Percentiles rank a stretch among this genome's conserved stretches.
Conservation (phyloP, 352 stramenopile genomes). For the Phytophthora pluvialis region DNA sequence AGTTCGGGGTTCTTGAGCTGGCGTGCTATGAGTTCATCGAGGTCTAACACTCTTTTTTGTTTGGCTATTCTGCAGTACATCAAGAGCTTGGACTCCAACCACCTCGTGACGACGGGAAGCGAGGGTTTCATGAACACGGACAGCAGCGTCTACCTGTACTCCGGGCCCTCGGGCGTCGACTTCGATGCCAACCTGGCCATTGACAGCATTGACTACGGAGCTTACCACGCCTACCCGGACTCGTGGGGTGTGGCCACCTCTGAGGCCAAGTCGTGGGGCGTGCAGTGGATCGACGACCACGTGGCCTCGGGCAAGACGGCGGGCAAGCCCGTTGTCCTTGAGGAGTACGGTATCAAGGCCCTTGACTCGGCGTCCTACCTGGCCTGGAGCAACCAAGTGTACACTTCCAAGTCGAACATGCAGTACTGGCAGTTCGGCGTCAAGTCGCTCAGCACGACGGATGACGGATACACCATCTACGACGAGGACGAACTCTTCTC, state of each 20-base stretch:
- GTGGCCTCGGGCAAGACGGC: conserved; percentile 31
- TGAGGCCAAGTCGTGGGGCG: conserved; percentile 35
- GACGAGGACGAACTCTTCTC: conserved; percentile 29
- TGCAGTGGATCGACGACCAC: conserved; percentile 44
- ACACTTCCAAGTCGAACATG: conserved; percentile 39
- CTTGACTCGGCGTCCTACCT: conserved; percentile 35
- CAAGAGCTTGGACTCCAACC: conserved; percentile 39
- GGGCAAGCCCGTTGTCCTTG: conserved; percentile 36
- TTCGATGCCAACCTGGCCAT: conserved; percentile 41
- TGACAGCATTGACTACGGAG: conserved; percentile 37
- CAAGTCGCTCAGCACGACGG: conserved; percentile 28
- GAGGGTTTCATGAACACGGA: conserved; percentile 43
- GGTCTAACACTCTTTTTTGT: too few species aligned
- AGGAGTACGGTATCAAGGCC: conserved; percentile 40
- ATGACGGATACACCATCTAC: conserved; percentile 35
- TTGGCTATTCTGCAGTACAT: conserved; percentile 40
- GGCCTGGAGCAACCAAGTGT: conserved; percentile 38
- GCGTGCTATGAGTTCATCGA: too few species aligned
- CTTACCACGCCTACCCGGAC: conserved; percentile 42
- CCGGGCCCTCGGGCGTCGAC: conserved; percentile 32
- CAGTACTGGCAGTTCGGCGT: conserved; percentile 51
- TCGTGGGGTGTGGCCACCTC: conserved; percentile 36
- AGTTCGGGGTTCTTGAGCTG: too few species aligned
- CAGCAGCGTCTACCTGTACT: conserved; percentile 46
- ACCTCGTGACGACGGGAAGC: conserved; percentile 35